Base-by-base conservation (phyloP, 108 stramenopile species). In the Mediolabrus comicus region DNA sequence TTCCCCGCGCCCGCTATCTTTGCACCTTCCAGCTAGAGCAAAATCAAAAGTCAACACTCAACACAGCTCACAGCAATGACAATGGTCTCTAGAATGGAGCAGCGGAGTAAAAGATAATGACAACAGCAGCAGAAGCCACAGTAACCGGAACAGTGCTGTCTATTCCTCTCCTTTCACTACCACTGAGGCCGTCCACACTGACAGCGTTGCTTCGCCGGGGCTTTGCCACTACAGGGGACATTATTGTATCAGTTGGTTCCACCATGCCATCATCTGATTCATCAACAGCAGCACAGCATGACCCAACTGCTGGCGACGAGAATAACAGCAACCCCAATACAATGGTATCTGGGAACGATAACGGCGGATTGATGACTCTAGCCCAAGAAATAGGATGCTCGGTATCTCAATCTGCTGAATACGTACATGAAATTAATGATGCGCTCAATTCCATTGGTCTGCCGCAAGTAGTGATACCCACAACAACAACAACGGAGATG, bases 161-260 rank as follows among this genome's bases (percentile, higher is more conserved):
- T 8, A 75, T 81, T 49, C 76, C 81, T 25, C 65, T 93, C 14
- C 32, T 83, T 2, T 73, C 83, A 4, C 54, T 94, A 29, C 84
- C 88, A 3, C 69, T 94, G 26, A 83, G 92, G 8, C 92, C 90
- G 9, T 90, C 90, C 24, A 94, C 88, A 0, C 60, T 84, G 61
- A 67, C 81, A 34, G 56, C 75, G 9, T 76, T 94, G 25, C 64
- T 82, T 52, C 73, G 80, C 30, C 70, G 87, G 25, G 92, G 92
- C 25, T 94, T 88, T 57, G 60, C 66, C 25, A 83, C 87, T 34
- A 67, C 71, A n/a, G 70, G 64, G 12, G 92, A 94, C 64, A 52
- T 91, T 5, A 41, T 69, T 31, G 68, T 77, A 51, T 71, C 83
- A 43, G 17, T 43, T 43, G n/a, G 17, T n/a, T n/a, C 41, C 17